Evolutionary conservation across 1,284 basidiomycete genomes (phyloP).

Genomic region (Leccinum angustisporum): DNA sequence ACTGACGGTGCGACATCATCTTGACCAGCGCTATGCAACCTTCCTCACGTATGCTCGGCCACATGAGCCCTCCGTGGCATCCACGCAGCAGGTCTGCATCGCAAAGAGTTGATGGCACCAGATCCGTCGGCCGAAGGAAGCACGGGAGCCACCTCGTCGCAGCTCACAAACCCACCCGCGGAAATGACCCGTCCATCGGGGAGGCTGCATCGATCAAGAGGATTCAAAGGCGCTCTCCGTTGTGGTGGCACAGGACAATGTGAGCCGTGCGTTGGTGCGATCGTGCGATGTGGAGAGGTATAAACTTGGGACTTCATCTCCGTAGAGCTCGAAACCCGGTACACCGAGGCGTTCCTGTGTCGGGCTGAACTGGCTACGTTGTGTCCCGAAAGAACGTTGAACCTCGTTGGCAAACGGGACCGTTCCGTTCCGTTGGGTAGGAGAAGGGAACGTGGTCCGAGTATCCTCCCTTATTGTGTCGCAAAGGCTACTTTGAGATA

Average conservation of each 20-base stretch:
- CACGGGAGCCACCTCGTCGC: constrained; percentile 10
- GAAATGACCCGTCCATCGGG: constrained; percentile 23
- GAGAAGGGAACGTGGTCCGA: constrained; percentile 12
- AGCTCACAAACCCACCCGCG: constrained; percentile 17
- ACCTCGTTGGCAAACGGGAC: constrained; percentile 7
- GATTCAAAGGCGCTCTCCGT: constrained; percentile 13
- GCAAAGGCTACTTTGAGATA: constrained; percentile 17
- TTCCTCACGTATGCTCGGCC: constrained; percentile 4
- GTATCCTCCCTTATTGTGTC: constrained; percentile 13
- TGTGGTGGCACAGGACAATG: constrained; percentile 10
- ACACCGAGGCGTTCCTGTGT: constrained; percentile 32
- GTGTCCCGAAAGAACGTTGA: constrained; percentile 19
- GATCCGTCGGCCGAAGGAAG: constrained; percentile 13
- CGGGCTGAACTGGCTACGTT: constrained; percentile 29
- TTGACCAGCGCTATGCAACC: background rate
- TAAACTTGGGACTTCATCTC: constrained; percentile 28
- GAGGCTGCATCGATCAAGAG: constrained; percentile 20
- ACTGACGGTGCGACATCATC: background rate
- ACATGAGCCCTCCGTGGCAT: constrained; percentile 4
- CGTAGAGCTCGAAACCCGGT: constrained; percentile 28
- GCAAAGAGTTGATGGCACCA: constrained; percentile 7
- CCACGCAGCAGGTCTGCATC: constrained; percentile 6
- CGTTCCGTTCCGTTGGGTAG: constrained; percentile 17
- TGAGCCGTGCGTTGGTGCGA: constrained; percentile 20
- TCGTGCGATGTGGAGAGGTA: constrained; percentile 29